These are phyloP conservation scores for Solanum appendiculatum DNA, from an alignment of 257 asterid genomes.

Conservation along the genomic window DNA sequence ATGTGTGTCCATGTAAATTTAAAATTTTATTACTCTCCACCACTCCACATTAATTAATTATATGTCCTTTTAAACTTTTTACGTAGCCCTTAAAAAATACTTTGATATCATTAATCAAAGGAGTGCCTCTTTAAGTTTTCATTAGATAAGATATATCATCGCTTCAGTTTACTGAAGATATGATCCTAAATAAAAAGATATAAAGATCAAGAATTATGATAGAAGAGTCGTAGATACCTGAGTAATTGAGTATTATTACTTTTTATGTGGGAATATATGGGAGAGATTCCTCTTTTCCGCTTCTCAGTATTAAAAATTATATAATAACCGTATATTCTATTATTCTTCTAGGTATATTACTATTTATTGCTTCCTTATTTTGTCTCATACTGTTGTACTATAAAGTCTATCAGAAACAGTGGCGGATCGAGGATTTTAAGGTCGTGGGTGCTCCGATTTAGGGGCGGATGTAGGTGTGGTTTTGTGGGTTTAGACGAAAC, in stretches of 20 bases:
- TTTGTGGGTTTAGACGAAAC: no score
- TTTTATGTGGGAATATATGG: not conserved
- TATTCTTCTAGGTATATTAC: no score
- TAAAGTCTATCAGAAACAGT: no score
- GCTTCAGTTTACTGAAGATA: not conserved
- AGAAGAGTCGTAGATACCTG: fast-evolving
- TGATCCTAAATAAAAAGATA: not conserved
- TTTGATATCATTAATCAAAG: not conserved
- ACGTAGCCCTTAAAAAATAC: not conserved
- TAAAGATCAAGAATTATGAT: fast-evolving
- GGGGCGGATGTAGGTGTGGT: no score
- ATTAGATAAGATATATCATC: not conserved
- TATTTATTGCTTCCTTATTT: not conserved
- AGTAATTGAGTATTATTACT: no score
- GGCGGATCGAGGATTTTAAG: no score
- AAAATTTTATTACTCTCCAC: not conserved
- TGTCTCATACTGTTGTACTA: not conserved
- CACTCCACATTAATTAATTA: not conserved
- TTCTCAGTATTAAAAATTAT: no score
- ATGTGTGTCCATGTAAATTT: not conserved
- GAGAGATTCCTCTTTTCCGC: not conserved
- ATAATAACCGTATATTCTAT: no score
- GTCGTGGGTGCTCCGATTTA: no score
- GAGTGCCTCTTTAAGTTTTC: not conserved
- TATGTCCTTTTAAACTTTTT: not conserved